Base-by-base conservation (phyloP, 2,329 filamentous ascomycete species). In the Lecanicillium sp. region DNA sequence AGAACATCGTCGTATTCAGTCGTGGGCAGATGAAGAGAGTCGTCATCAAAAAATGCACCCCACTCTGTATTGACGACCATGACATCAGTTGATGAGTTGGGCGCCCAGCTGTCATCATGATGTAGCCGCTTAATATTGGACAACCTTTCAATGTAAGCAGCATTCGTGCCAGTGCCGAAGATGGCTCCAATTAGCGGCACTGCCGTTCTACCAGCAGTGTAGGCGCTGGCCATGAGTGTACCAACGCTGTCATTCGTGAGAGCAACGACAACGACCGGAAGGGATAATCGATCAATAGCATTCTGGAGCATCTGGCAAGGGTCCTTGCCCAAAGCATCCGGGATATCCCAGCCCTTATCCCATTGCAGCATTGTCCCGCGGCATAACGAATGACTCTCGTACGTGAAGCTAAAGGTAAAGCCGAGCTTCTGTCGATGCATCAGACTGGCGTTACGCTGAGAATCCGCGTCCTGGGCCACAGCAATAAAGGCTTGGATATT, bases 11-110 rank as follows among this genome's bases (percentile, higher is more conserved):
- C 84, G 54, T 83, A 87, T 3, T 68, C 61, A 0, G 83, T 88
- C 46, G 72, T 74, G 9, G 84, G 83, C n/a, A 88, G 65, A 5
- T 84, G 79, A 41, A 69, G 74, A 30, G 87, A 66, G 17, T 71
- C 66, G 57, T 84, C 85, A 61, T 88, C 84, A 52, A 88, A 88
- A 33, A 33, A 41, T 44, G 79, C 84, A 43, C 84, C 84, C 84
- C 84, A 89, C 63, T 89, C 84, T 2, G 81, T 82, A 57, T 88
- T 89, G 54, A 89, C 71, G 44, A 88, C 79, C 83, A 88, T 87
- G 48, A 84, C 70, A 17, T 80, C 79, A 39, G 63, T 59, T 37
- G 66, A 52, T n/a, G 12, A 12, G n/a, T n/a, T 12, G 11, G 17
- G 15, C 17, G 15, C 1, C 22, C 13, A n/a, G 11, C 29, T 15